Evolutionary conservation across 257 asterid genomes (phyloP).

Genomic region (Thymus quinquecostatus): DNA sequence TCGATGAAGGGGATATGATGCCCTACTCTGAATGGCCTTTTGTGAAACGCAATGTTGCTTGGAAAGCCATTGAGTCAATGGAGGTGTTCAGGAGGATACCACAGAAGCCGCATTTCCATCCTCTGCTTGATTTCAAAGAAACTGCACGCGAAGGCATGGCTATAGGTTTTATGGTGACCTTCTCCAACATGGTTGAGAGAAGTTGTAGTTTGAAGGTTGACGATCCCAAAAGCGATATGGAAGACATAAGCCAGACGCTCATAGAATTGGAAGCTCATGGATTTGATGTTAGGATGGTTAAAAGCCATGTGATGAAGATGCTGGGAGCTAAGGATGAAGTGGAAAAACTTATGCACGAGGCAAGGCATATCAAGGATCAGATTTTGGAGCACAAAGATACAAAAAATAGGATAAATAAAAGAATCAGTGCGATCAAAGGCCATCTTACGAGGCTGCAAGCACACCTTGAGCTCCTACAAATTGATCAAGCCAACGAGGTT

Average conservation of each 20-base stretch:
- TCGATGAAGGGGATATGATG: conserved; percentile 19
- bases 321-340: conserved; percentile 40
- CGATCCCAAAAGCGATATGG: conserved; percentile 42
- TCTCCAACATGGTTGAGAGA: conserved; percentile 52
- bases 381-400: conserved; percentile 32
- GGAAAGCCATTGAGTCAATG: conserved; percentile 68
- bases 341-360: conserved; percentile 41
- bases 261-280: conserved; percentile 68
- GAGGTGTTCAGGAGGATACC: conserved; percentile 64
- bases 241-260: conserved; percentile 56
- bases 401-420: conserved; percentile 38
- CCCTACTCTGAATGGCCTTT: conserved; percentile 47
- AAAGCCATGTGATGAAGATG: conserved; percentile 40
- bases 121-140: conserved; percentile 50
- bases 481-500: conserved; percentile 39
- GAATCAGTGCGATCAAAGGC: conserved; percentile 40
- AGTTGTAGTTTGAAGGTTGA: conserved; percentile 41
- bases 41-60: conserved; percentile 45
- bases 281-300: conserved; percentile 49
- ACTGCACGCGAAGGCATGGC: conserved; percentile 74
- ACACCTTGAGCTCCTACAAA: conserved; percentile 36
- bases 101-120: conserved; percentile 78
- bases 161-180: conserved; percentile 68
- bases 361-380: conserved; percentile 33
- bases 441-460: conserved; percentile 50